phyloP scores from a whole-genome alignment of 768 basidiomycete species.

The Neoboletus magnificus region DNA sequence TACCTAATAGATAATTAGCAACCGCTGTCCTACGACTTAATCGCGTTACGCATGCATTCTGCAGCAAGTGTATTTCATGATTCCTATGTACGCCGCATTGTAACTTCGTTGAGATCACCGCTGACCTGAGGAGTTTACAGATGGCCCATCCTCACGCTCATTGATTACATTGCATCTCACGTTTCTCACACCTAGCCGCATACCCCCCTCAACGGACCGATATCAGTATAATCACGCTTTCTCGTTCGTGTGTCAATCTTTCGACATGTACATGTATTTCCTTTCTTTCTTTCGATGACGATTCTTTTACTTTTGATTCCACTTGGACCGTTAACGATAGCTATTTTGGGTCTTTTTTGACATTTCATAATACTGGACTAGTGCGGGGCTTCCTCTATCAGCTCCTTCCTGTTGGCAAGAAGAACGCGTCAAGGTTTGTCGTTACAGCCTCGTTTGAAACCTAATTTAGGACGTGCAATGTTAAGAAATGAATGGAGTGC shows the following conservation, averaged over 20 bases:
- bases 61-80: conserved; percentile 31
- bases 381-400: not conserved
- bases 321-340: not conserved
- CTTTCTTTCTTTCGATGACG: not conserved
- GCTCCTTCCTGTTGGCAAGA: not conserved
- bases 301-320: conserved; percentile 3
- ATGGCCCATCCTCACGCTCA: conserved; percentile 28
- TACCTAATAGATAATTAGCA: conserved; percentile 25
- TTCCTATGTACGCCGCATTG: conserved; percentile 14
- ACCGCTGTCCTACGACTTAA: conserved; percentile 28
- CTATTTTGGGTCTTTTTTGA: not conserved
- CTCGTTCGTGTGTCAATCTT: conserved; percentile 26
- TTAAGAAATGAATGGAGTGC: not conserved
- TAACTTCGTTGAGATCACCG: not conserved
- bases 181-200: conserved; percentile 18
- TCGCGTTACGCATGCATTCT: conserved; percentile 20
- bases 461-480: not conserved
- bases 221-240: conserved; percentile 23
- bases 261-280: conserved; percentile 12
- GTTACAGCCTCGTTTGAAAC: not conserved
- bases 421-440: not conserved
- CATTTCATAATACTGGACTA: not conserved
- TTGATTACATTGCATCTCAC: conserved; percentile 21
- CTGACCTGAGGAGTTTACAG: conserved; percentile 13
- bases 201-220: conserved; percentile 27